phyloP scores from a whole-genome alignment of 2,329 filamentous ascomycete genomes.

The Fusarium decemcellulare region DNA sequence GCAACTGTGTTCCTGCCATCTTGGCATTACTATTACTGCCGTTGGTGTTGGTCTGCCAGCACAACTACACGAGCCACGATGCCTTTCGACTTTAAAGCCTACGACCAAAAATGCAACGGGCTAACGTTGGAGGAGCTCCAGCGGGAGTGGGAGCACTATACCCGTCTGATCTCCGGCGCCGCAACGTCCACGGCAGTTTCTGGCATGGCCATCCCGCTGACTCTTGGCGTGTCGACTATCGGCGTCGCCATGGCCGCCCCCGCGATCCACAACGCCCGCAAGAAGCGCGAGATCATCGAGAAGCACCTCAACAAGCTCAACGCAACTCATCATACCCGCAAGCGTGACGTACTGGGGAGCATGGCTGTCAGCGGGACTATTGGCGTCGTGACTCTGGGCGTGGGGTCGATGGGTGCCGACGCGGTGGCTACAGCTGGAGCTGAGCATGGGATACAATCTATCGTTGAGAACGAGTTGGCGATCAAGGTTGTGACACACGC shows the following conservation, averaged over 20 bases:
- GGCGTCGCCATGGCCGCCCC: slow-evolving; percentile 57
- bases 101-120: slow-evolving; percentile 55
- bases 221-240: slow-evolving; percentile 55
- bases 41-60: background rate
- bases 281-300: slow-evolving; percentile 59
- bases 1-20: background rate
- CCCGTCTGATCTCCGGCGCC: slow-evolving; percentile 56
- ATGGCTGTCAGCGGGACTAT: slow-evolving; percentile 56
- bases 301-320: slow-evolving; percentile 52
- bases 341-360: slow-evolving; percentile 57
- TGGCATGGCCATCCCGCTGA: slow-evolving; percentile 56
- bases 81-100: slow-evolving; percentile 58
- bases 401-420: slow-evolving; percentile 53
- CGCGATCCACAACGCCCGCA: slow-evolving; percentile 58
- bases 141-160: slow-evolving; percentile 60
- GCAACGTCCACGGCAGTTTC: slow-evolving; percentile 58
- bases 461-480: slow-evolving; percentile 52
- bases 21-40: background rate
- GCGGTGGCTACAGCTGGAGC: slow-evolving; percentile 52
- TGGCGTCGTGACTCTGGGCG: slow-evolving; percentile 53
- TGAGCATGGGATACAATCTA: slow-evolving; percentile 50
- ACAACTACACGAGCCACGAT: slow-evolving; percentile 36
- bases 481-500: slow-evolving; percentile 53
- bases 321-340: slow-evolving; percentile 55
- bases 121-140: slow-evolving; percentile 56